These are phyloP conservation scores for Mallotus nudiflorus DNA, from an alignment of 345 rosid genomes.

Conservation along the genomic window DNA sequence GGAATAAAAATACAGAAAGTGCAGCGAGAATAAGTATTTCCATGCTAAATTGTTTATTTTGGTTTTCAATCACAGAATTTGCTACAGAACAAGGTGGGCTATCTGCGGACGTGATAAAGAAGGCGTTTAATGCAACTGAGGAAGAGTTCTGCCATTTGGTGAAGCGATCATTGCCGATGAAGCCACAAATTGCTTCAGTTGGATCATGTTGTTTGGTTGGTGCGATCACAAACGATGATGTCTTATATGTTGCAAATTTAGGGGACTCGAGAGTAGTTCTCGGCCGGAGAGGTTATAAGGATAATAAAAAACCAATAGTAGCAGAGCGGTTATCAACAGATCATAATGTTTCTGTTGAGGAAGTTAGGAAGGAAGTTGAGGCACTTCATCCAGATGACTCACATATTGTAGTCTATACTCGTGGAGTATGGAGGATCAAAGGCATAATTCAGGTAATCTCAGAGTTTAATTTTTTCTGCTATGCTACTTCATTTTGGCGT, in stretches of 20 bases:
- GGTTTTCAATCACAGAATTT: constrained; percentile 51
- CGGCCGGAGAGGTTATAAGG: constrained; percentile 53
- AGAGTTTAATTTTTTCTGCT: neutral
- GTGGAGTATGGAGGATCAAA: constrained; percentile 97
- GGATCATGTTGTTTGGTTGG: constrained; percentile 98
- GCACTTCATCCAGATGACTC: constrained; percentile 97
- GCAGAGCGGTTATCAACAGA: constrained; percentile 93
- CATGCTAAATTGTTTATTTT: neutral
- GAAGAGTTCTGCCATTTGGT: constrained; percentile 84
- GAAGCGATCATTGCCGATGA: constrained; percentile 54
- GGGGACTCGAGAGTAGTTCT: constrained; percentile 98
- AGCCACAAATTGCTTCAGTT: constrained; percentile 87
- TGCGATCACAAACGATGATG: constrained; percentile 67
- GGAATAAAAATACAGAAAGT: too few relatives aligned
- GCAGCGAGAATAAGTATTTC: too few relatives aligned
- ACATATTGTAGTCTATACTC: constrained; percentile 72
- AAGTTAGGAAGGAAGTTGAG: constrained; percentile 90
- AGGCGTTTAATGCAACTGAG: constrained; percentile 86
- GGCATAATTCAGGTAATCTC: constrained; percentile 88
- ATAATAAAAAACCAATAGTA: constrained; percentile 40
- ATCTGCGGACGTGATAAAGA: constrained; percentile 74
- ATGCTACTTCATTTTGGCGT: neutral
- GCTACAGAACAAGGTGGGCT: constrained; percentile 79
- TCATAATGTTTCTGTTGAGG: constrained; percentile 93
- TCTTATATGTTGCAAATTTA: constrained; percentile 82